These are phyloP conservation scores for Hypseocharis bilobata DNA, from an alignment of 441 rosid genomes.

Conservation along the genomic window DNA sequence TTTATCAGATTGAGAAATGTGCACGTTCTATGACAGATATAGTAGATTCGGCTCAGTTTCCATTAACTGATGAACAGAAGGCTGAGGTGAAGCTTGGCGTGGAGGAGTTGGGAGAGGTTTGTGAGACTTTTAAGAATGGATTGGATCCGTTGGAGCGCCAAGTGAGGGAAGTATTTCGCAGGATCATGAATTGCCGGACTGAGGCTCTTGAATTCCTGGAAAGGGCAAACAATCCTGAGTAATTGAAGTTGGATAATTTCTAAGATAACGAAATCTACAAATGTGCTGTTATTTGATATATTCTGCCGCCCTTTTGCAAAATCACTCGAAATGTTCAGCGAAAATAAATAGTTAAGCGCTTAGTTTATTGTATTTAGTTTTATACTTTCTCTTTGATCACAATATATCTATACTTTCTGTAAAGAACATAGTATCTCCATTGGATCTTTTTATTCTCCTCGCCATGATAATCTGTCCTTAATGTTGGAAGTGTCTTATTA, in stretches of 20 bases:
- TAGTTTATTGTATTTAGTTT: conserved; percentile 20
- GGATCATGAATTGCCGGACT: conserved; percentile 26
- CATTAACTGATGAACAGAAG: conserved; percentile 26
- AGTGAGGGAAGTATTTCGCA: conserved; percentile 31
- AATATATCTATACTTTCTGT: conserved; percentile 18
- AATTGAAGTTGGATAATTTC: neutral
- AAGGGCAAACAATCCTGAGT: conserved; percentile 1
- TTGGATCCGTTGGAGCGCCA: conserved; percentile 34
- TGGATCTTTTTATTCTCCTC: neutral
- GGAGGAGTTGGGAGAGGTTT: conserved; percentile 27
- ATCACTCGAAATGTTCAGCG: neutral
- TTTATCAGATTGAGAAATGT: conserved; percentile 31
- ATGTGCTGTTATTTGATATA: neutral
- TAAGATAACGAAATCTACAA: conserved; percentile 14
- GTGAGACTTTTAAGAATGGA: conserved; percentile 25
- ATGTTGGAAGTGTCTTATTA: neutral
- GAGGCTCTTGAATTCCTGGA: conserved; percentile 25
- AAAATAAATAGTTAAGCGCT: conserved; percentile 16
- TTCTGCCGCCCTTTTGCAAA: neutral
- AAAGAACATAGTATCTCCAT: conserved; percentile 11
- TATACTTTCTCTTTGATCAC: too few relatives aligned
- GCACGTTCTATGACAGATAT: conserved; percentile 23
- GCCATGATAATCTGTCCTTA: neutral
- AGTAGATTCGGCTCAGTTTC: conserved; percentile 32
- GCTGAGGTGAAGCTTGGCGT: conserved; percentile 20